A percentile compares a stretch with the other conserved stretches of the same genome.
phyloP scores from a whole-genome alignment of 768 basidiomycete species.

The Boletus coccyginus region DNA sequence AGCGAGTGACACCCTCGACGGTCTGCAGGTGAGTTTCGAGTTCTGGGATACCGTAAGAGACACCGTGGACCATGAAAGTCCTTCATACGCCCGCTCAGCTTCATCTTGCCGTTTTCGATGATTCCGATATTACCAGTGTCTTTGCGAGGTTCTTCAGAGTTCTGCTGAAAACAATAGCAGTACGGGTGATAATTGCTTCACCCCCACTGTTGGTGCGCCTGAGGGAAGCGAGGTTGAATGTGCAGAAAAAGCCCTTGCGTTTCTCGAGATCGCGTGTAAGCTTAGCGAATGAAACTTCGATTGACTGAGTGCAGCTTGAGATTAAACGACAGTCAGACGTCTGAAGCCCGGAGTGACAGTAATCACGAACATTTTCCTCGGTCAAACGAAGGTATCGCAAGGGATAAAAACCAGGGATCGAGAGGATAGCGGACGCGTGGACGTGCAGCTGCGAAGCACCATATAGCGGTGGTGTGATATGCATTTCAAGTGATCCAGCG shows the following conservation, averaged over 20 bases:
- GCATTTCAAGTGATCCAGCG: conserved; percentile 42
- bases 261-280: too few species aligned
- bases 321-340: neutral
- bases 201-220: conserved; percentile 42
- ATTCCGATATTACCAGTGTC: conserved; percentile 52
- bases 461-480: conserved; percentile 35
- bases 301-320: conserved; percentile 22
- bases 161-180: conserved; percentile 37
- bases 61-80: conserved; percentile 43
- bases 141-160: conserved; percentile 28
- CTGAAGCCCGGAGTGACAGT: neutral
- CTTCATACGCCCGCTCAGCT: conserved; percentile 41
- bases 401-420: too few species aligned
- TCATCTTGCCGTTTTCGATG: conserved; percentile 34
- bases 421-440: conserved; percentile 23
- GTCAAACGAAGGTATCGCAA: conserved; percentile 27
- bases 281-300: conserved; percentile 32
- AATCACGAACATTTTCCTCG: conserved; percentile 34
- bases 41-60: conserved; percentile 40
- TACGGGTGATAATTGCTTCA: conserved; percentile 39
- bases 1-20: conserved; percentile 33
- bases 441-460: conserved; percentile 27
- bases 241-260: conserved; percentile 21
- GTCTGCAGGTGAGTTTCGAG: conserved; percentile 40
- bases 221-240: conserved; percentile 35